phyloP scores from a whole-genome alignment of 2,329 filamentous ascomycete species.

The Dactylonectria estremocensis region DNA sequence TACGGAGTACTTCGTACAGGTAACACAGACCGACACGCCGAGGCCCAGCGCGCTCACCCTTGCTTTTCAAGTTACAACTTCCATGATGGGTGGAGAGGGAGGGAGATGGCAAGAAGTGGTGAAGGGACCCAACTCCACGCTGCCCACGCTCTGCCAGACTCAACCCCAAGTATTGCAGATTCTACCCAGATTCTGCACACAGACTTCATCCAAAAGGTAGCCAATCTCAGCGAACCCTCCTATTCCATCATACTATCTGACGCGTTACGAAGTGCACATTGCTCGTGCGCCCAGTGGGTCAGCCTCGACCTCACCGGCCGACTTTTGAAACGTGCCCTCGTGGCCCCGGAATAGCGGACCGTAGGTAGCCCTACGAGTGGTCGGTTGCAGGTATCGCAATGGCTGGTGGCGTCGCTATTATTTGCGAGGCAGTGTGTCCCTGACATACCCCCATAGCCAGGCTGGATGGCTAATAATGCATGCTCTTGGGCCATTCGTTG shows the following conservation, averaged over 20 bases:
- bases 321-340: slow-evolving; percentile 28
- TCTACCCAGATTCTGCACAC: background rate
- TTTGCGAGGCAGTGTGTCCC: background rate
- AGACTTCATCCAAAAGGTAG: background rate
- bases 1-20: too few species aligned
- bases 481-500: background rate
- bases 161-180: background rate
- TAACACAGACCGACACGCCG: slow-evolving; percentile 4
- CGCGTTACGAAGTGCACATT: too few species aligned
- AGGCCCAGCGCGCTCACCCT: background rate
- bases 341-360: slow-evolving; percentile 1
- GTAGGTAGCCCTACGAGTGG: background rate
- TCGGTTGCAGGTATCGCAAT: background rate
- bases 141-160: background rate
- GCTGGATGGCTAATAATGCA: background rate
- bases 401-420: background rate
- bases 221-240: background rate
- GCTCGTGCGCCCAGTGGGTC: slow-evolving; percentile 21
- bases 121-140: background rate
- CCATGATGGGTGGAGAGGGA: background rate
- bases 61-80: background rate
- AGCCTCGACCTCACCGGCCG: slow-evolving; percentile 9
- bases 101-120: background rate
- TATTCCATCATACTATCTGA: background rate
- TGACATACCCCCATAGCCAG: too few species aligned